These are phyloP conservation scores for Huntiella savannae DNA, from an alignment of 2,329 filamentous ascomycete species.

Conservation along the genomic window DNA sequence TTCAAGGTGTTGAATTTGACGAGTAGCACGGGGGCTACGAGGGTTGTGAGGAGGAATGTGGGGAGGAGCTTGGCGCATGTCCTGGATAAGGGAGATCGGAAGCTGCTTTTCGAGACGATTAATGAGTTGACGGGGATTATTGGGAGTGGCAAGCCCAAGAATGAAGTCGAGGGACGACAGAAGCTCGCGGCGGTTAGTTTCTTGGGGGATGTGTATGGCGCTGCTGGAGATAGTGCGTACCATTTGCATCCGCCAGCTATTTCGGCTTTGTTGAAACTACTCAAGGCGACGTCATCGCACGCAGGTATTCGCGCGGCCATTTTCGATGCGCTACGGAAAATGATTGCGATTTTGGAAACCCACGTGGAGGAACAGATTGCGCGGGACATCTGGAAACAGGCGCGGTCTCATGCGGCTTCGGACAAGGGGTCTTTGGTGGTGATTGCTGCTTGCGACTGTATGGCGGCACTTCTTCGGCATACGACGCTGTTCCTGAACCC, in stretches of 20 bases:
- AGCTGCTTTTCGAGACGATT: slow-evolving; percentile 82
- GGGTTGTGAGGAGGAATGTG: slow-evolving; percentile 77
- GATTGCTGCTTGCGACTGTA: slow-evolving; percentile 56
- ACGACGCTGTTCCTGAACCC: slow-evolving; percentile 76
- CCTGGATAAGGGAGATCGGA: slow-evolving; percentile 70
- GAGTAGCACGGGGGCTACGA: slow-evolving; percentile 62
- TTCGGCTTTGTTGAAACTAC: slow-evolving; percentile 51
- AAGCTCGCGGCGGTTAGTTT: slow-evolving; percentile 81
- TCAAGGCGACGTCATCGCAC: slow-evolving; percentile 64
- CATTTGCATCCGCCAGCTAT: slow-evolving; percentile 60
- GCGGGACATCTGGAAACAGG: slow-evolving; percentile 89
- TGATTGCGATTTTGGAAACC: slow-evolving; percentile 52
- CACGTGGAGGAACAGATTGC: slow-evolving; percentile 70
- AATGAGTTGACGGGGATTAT: slow-evolving; percentile 66
- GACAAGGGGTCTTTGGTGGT: slow-evolving; percentile 77
- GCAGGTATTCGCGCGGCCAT: slow-evolving; percentile 65
- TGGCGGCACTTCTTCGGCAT: slow-evolving; percentile 51
- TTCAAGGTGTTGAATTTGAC: slow-evolving; percentile 77
- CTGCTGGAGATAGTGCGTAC: slow-evolving; percentile 86
- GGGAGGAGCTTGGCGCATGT: slow-evolving; percentile 70
- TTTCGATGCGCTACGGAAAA: slow-evolving; percentile 56
- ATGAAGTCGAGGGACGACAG: slow-evolving; percentile 55
- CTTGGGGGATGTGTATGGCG: slow-evolving; percentile 71
- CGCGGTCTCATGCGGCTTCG: slow-evolving; percentile 50
- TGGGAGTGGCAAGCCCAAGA: slow-evolving; percentile 51